Base-by-base conservation (phyloP, 139 green algal genomes). In the Chlamydomonas sp. region DNA sequence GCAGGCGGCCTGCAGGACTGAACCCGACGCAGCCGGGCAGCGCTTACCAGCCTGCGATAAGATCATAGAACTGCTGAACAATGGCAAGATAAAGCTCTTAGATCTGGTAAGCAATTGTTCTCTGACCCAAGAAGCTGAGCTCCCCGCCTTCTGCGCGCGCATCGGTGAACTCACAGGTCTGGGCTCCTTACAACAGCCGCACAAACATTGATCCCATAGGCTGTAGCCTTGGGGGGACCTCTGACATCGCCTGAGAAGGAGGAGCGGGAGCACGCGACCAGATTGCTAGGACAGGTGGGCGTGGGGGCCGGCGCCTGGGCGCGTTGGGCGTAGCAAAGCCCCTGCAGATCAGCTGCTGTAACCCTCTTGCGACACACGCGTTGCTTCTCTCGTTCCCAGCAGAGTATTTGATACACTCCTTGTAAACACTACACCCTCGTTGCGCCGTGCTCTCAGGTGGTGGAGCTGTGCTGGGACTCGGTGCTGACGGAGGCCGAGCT, bases 201-300 rank as follows among this genome's bases (percentile, higher is more conserved):
- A 49, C 31, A 49, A 49, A 49, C 31, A 49, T 49, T 49, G 31
- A 49, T 49, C 31, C 31, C 31, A 49, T 49, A 86, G 82, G 82
- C 31, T 4, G 20, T 86, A 15, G 63, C 64, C 60, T 20, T 86
- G n/a, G n/a, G 31, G 8, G 82, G 18, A 2, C 62, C 82, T 3
- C 61, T 86, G 61, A 86, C 82, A 7, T 86, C 82, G 69, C 82
- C 82, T 4, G 82, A 86, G 20, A 79, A 72, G 82, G 82, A 86
- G 62, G 82, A 59, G 20, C 82, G 82, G 17, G 82, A 86, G 75
- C 63, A 86, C 67, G 82, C 61, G 14, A 86, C 82, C 2, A 71
- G 69, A 1, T 7, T 86, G 82, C 69, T 86, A 7, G 82, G 82
- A 57, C 61, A 86, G 82, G 82, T 86, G 74, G n/a, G 72, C 8